These are phyloP conservation scores for Solanum hybrid DNA, from an alignment of 305 asterid species.

Conservation along the genomic window DNA sequence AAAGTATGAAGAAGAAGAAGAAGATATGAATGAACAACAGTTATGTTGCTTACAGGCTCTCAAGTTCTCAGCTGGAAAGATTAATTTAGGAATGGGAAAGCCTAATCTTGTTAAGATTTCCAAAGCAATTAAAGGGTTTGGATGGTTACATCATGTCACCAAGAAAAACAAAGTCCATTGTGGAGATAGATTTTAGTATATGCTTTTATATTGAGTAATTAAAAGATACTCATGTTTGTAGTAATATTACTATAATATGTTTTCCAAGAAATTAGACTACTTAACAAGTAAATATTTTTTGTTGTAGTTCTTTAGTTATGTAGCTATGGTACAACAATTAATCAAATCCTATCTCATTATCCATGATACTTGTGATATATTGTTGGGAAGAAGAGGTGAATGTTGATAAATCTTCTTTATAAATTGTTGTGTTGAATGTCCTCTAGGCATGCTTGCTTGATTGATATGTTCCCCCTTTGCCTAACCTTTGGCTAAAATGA, in stretches of 20 bases:
- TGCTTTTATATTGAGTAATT: background rate
- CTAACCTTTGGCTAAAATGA: background rate
- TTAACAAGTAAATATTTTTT: constrained; percentile 5
- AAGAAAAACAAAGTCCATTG: constrained; percentile 67
- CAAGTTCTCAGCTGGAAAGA: constrained; percentile 69
- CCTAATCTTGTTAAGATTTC: constrained; percentile 67
- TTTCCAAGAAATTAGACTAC: background rate
- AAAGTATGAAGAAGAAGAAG: constrained; percentile 9
- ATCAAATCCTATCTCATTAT: background rate
- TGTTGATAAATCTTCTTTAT: background rate
- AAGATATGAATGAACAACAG: constrained; percentile 29
- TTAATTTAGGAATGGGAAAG: constrained; percentile 64
- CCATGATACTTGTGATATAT: background rate
- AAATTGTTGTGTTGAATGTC: background rate
- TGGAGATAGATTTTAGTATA: constrained; percentile 35
- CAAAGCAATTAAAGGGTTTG: constrained; percentile 72
- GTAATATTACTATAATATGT: background rate
- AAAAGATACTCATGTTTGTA: background rate
- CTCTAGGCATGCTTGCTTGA: background rate
- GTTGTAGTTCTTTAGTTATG: background rate
- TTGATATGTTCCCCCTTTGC: background rate
- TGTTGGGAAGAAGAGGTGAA: background rate
- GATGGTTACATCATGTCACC: constrained; percentile 63
- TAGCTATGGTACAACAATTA: background rate
- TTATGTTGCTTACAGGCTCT: constrained; percentile 76